Percentiles rank a stretch among this genome's conserved stretches.
phyloP scores from a whole-genome alignment of 2,329 filamentous ascomycete genomes.

The Apiospora arundinis region DNA sequence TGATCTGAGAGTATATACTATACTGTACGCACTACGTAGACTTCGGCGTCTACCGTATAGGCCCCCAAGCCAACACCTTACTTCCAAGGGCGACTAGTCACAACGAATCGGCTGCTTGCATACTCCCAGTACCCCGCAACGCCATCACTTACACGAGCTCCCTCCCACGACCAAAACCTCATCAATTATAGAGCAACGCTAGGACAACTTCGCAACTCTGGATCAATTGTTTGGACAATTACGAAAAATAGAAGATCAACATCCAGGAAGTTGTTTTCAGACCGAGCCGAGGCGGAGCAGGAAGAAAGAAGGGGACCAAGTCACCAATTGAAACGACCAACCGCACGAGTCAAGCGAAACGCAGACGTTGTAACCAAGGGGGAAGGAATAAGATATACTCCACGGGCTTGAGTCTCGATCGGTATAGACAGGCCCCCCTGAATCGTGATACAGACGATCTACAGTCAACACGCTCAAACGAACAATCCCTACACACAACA shows the following conservation, averaged over 20 bases:
- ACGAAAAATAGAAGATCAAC: background rate
- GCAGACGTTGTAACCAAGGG: background rate
- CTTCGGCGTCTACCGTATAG: conserved; percentile 4
- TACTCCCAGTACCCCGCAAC: conserved; percentile 11
- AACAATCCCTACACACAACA: background rate
- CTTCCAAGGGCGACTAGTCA: background rate
- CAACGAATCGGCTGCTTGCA: background rate
- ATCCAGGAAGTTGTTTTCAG: background rate
- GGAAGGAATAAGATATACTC: background rate
- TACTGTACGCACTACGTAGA: background rate
- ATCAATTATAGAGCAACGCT: background rate
- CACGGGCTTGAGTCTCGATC: background rate
- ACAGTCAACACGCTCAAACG: background rate
- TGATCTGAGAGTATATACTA: background rate
- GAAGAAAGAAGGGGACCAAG: background rate
- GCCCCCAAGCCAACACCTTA: background rate
- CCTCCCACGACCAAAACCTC: background rate
- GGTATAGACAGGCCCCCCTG: background rate
- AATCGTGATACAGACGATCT: background rate
- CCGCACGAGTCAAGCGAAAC: conserved; percentile 9
- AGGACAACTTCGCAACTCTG: background rate
- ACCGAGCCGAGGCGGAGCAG: background rate
- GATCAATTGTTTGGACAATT: background rate
- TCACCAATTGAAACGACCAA: background rate
- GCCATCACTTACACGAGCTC: conserved; percentile 13